Evolutionary conservation across 768 basidiomycete species (phyloP), one percentile per base, ranked within the genome.

Genomic region (Suillus americanus): DNA sequence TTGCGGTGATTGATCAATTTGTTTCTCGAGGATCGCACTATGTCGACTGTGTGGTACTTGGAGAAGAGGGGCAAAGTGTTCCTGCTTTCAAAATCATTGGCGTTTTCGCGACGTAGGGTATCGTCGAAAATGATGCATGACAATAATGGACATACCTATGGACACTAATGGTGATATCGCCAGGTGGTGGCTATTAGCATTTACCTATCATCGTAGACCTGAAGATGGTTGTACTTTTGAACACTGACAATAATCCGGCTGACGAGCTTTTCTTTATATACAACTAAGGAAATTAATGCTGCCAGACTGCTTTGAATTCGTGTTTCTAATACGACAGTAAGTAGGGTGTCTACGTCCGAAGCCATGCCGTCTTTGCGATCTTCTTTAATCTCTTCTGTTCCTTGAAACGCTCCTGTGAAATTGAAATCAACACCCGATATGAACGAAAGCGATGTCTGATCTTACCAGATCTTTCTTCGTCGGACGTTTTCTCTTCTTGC

Each of bases 11-110:
- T 68, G 97, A 99, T 77, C 87, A 85, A 65, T 85, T 79, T 66
- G 97, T 99, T 37, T 74, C 88, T n/a, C 81, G 85, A 43, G 97
- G 97, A 3, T 91, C 93, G 50, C 97, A 99, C 76, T 99, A 84
- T 74, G 91, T 97, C 65, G 95, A 98, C 73, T 99, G 97, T 75
- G 79, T 89, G 74, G 77, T 97, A 50, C 70, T 91, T 70, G 97
- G 97, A 3, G 93, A 95, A 73, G 95, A 97, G 71, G 95, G 94
- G 1, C 80, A 86, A 71, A 80, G 81, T 61, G 89, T 95, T 9
- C 85, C 90, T 9, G 79, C 86, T 53, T 98, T 98, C 83, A 97
- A 92, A 79, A 88, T 99, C 67, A 84, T 97, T 40, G 97, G 97
- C 46, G 83, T 98, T 68, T 97, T 95, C 74, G 79, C 94, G 51